Percentiles rank a stretch among this genome's conserved stretches.
Conservation (phyloP, 2,329 filamentous ascomycete genomes). For the Talaromyces islandicus region DNA sequence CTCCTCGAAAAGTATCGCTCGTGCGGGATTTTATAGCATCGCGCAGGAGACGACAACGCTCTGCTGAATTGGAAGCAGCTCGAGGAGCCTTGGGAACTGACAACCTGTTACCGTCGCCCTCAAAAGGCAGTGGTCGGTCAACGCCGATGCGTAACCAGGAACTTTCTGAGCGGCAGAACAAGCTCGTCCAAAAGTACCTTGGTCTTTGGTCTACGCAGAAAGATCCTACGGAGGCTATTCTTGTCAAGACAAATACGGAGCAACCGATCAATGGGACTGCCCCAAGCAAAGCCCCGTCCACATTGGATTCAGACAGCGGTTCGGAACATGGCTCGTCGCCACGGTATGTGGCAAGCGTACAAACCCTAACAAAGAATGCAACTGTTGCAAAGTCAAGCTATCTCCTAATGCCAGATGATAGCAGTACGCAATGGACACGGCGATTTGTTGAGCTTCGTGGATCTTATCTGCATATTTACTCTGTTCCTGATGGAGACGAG, state of each 20-base stretch:
- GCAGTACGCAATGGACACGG: conserved; percentile 75
- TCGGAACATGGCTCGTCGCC: conserved; percentile 31
- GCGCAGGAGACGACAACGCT: conserved; percentile 65
- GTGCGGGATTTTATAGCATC: conserved; percentile 80
- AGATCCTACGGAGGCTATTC: conserved; percentile 36
- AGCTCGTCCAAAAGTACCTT: conserved; percentile 36
- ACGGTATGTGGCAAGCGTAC: conserved; percentile 68
- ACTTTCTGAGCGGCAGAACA: conserved; percentile 30
- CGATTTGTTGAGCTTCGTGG: conserved; percentile 87
- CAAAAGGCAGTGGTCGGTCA: conserved; percentile 28
- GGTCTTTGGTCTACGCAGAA: conserved; percentile 37
- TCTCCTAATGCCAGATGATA: conserved; percentile 75
- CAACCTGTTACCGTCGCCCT: conserved; percentile 30
- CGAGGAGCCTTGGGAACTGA: conserved; percentile 38
- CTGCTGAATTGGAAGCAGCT: conserved; percentile 70
- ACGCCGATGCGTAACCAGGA: conserved; percentile 31
- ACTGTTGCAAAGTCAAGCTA: conserved; percentile 80
- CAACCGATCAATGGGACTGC: conserved; percentile 31
- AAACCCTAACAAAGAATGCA: conserved; percentile 73
- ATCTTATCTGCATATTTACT: conserved; percentile 89
- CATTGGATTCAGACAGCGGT: conserved; percentile 22
- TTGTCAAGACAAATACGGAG: conserved; percentile 40
- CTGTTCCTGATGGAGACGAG: conserved; percentile 79
- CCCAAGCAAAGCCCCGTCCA: conserved; percentile 17
- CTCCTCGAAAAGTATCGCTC: conserved; percentile 80